A percentile compares a stretch with the other conserved stretches of the same genome.
Conservation (phyloP, 2,329 filamentous ascomycete genomes). For the Berkeleyomyces basicola region DNA sequence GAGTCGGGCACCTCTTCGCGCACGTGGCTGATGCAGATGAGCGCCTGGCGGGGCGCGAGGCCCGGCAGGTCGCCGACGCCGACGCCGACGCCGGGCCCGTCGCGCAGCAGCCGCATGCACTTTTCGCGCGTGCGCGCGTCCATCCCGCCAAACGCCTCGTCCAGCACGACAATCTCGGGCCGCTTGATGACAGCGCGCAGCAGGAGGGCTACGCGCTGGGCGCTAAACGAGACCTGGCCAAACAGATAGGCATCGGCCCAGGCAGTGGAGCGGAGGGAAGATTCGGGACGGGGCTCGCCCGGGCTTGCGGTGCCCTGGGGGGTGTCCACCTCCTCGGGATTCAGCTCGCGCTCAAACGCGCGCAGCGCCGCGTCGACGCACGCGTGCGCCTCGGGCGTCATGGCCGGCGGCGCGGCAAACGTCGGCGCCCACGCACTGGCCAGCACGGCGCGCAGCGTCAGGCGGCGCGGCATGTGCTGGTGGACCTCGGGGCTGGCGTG, state of each 20-base stretch:
- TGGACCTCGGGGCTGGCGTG: constrained; percentile 92
- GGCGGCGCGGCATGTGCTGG: constrained; percentile 67
- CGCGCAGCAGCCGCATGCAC: constrained; percentile 59
- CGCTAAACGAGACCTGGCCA: constrained; percentile 59
- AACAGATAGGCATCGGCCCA: constrained; percentile 58
- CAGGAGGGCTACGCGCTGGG: constrained; percentile 74
- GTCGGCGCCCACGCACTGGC: constrained; percentile 87
- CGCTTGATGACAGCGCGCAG: constrained; percentile 65
- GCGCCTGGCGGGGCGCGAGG: constrained; percentile 52
- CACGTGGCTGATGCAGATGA: constrained; percentile 86
- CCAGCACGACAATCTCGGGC: constrained; percentile 67
- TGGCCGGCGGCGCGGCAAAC: constrained; percentile 51
- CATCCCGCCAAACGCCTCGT: constrained; percentile 81
- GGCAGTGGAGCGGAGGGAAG: constrained; percentile 14
- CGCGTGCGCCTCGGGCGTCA: constrained; percentile 38
- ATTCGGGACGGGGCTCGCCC: neutral
- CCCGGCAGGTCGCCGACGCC: constrained; percentile 33
- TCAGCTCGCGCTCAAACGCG: constrained; percentile 69
- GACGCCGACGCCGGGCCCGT: constrained; percentile 22
- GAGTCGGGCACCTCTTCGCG: constrained; percentile 77
- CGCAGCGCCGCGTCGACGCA: constrained; percentile 52
- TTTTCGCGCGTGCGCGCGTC: constrained; percentile 69
- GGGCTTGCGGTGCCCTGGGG: constrained; percentile 16
- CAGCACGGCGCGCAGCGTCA: constrained; percentile 57
- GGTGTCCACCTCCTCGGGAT: constrained; percentile 27